Percentiles rank a stretch among this genome's conserved stretches.
Conservation (phyloP, 2,329 filamentous ascomycete species). For the Stagonosporopsis chrysanthemi region DNA sequence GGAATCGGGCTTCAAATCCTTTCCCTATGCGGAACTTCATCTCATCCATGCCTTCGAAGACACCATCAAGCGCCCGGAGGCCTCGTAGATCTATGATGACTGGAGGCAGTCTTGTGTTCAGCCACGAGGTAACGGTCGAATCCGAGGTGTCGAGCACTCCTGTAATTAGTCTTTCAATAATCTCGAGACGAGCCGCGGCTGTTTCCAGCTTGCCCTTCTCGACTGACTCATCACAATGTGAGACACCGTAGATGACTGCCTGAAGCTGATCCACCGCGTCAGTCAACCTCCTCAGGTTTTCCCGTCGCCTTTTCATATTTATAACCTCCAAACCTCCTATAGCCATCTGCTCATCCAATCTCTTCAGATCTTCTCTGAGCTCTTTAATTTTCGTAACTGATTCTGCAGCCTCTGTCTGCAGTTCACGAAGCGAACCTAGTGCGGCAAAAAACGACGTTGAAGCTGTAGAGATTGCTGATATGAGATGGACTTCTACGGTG, state of each 20-base stretch:
- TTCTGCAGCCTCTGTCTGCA: slow-evolving; percentile 90
- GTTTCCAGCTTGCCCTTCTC: slow-evolving; percentile 83
- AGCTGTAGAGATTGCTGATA: slow-evolving; percentile 93
- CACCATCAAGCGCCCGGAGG: slow-evolving; percentile 79
- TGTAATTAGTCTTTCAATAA: slow-evolving; percentile 79
- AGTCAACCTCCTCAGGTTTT: slow-evolving; percentile 84
- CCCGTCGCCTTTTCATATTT: slow-evolving; percentile 78
- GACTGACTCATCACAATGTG: slow-evolving; percentile 79
- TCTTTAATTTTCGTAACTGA: slow-evolving; percentile 87
- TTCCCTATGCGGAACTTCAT: slow-evolving; percentile 84
- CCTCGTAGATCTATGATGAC: slow-evolving; percentile 73
- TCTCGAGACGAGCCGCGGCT: slow-evolving; percentile 78
- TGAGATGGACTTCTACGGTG: slow-evolving; percentile 95
- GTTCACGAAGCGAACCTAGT: slow-evolving; percentile 84
- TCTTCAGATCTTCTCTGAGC: slow-evolving; percentile 78
- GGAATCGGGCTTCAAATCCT: slow-evolving; percentile 82
- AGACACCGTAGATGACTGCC: slow-evolving; percentile 77
- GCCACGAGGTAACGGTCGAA: slow-evolving; percentile 40
- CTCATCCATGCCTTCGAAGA: slow-evolving; percentile 77
- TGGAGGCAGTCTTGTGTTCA: slow-evolving; percentile 45
- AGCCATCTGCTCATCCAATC: slow-evolving; percentile 86
- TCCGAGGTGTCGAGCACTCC: slow-evolving; percentile 65
- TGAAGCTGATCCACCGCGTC: slow-evolving; percentile 84
- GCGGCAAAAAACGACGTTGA: slow-evolving; percentile 97
- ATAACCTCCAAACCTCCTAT: slow-evolving; percentile 84